Conservation (phyloP, 2,329 filamentous ascomycete genomes). For the Fusarium abutilonis region DNA sequence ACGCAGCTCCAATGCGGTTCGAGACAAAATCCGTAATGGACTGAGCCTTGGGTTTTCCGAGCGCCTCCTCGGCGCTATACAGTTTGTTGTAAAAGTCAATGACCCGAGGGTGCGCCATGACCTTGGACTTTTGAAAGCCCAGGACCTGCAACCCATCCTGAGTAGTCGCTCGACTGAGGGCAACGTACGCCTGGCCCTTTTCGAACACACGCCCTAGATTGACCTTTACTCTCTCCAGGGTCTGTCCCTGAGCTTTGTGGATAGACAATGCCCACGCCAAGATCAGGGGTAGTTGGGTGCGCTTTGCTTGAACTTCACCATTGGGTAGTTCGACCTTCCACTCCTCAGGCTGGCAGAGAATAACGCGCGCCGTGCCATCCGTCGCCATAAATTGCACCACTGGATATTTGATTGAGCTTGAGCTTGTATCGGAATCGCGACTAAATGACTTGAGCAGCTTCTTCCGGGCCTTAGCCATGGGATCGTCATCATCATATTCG, state of each 20-base stretch:
- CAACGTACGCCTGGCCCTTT: slow-evolving; percentile 97
- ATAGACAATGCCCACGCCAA: slow-evolving; percentile 97
- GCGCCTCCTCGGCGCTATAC: slow-evolving; percentile 72
- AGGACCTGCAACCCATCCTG: slow-evolving; percentile 89
- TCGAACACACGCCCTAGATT: slow-evolving; percentile 93
- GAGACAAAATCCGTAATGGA: slow-evolving; percentile 55
- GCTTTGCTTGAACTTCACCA: slow-evolving; percentile 90
- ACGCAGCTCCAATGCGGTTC: slow-evolving; percentile 47
- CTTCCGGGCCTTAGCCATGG: slow-evolving; percentile 61
- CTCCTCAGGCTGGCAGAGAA: slow-evolving; percentile 85
- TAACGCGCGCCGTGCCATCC: slow-evolving; percentile 71
- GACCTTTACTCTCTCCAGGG: slow-evolving; percentile 91
- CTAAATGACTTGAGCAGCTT: slow-evolving; percentile 64
- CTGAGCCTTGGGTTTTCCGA: slow-evolving; percentile 44
- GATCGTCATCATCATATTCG: slow-evolving; percentile 53
- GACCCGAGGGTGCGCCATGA: slow-evolving; percentile 92
- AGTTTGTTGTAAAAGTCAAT: slow-evolving; percentile 86
- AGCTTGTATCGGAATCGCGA: slow-evolving; percentile 54
- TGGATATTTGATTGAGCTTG: slow-evolving; percentile 73
- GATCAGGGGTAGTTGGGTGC: slow-evolving; percentile 85
- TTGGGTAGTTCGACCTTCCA: slow-evolving; percentile 99
- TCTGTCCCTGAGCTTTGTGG: slow-evolving; percentile 97
- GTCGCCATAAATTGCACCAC: slow-evolving; percentile 82
- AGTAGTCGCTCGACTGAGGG: slow-evolving; percentile 88
- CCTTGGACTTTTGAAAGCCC: slow-evolving; percentile 87